Evolutionary conservation across 495 filamentous ascomycete species (phyloP).

Genomic region (Hypomontagnella submonticulosa): DNA sequence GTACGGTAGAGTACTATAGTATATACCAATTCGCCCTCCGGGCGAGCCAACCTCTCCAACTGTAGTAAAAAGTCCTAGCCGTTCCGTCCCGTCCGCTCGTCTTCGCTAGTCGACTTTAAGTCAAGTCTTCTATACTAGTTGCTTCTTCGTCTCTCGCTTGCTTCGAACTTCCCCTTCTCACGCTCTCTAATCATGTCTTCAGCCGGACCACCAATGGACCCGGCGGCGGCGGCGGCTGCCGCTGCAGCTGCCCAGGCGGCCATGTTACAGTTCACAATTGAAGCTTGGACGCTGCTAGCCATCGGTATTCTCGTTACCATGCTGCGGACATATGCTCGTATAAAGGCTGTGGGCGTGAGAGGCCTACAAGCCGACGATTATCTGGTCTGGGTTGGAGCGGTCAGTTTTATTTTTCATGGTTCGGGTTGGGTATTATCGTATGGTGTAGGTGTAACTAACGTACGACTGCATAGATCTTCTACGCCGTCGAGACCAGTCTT

Average conservation of each 20-base stretch:
- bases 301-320: constrained; percentile 51
- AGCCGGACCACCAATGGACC: constrained; percentile 22
- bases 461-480: constrained; percentile 44
- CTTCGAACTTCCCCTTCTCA: constrained; percentile 7
- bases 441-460: constrained; percentile 16
- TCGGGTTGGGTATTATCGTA: not conserved
- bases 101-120: constrained; percentile 33
- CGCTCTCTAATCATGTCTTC: constrained; percentile 34
- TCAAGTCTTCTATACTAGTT: constrained; percentile 24
- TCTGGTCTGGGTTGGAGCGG: constrained; percentile 54
- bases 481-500: constrained; percentile 51
- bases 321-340: constrained; percentile 51
- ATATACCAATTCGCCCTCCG: constrained; percentile 26
- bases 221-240: constrained; percentile 24
- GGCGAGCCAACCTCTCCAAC: constrained; percentile 6
- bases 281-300: constrained; percentile 60
- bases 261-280: constrained; percentile 52
- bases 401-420: constrained; percentile 40
- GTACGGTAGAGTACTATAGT: constrained; percentile 18
- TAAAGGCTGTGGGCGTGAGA: constrained; percentile 51
- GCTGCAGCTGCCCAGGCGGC: constrained; percentile 47
- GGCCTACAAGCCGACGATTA: constrained; percentile 54
- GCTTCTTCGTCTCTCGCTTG: constrained; percentile 22
- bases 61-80: constrained; percentile 27
- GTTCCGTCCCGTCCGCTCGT: constrained; percentile 13